Evolutionary conservation across 352 stramenopile genomes (phyloP).

Genomic region (Globisporangium paddicum): DNA sequence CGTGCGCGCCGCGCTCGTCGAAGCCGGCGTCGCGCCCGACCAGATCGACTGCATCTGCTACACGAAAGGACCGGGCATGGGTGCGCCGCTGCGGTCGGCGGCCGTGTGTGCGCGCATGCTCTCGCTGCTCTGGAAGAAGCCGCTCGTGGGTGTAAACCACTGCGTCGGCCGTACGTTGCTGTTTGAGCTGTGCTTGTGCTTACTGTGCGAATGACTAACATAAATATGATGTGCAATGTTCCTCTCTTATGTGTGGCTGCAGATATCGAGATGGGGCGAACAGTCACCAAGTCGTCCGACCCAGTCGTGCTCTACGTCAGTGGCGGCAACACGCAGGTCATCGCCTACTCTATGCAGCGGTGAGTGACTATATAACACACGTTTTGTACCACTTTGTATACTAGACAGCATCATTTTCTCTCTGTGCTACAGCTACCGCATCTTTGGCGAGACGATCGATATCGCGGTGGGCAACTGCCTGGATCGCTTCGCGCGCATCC

Average conservation of each 20-base stretch:
- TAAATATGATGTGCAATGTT: not conserved
- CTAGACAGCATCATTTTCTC: too few relatives aligned
- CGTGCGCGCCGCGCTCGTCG: constrained; percentile 90
- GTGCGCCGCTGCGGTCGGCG: constrained; percentile 95
- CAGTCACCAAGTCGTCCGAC: constrained; percentile 93
- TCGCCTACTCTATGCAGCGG: constrained; percentile 86
- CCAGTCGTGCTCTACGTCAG: constrained; percentile 99
- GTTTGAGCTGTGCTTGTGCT: constrained; percentile 1
- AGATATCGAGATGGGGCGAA: constrained; percentile 99
- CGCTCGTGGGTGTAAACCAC: constrained; percentile 98
- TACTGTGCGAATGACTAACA: not conserved
- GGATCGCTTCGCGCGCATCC: constrained; percentile 95
- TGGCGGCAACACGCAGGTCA: constrained; percentile 98
- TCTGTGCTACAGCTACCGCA: constrained; percentile 87
- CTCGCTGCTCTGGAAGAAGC: constrained; percentile 93
- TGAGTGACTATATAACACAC: constrained; percentile 11
- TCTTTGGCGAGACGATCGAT: constrained; percentile 99
- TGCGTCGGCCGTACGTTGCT: constrained; percentile 92
- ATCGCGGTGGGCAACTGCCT: constrained; percentile 99
- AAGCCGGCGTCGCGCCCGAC: constrained; percentile 84
- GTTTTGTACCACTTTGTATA: too few relatives aligned
- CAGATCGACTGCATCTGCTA: constrained; percentile 95
- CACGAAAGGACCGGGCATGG: constrained; percentile 98
- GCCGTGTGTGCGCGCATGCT: constrained; percentile 94
- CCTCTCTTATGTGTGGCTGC: not conserved